A percentile compares a stretch with the other conserved stretches of the same genome.
Evolutionary conservation across 345 rosid species (phyloP).

Genomic region (Populus deltoides): DNA sequence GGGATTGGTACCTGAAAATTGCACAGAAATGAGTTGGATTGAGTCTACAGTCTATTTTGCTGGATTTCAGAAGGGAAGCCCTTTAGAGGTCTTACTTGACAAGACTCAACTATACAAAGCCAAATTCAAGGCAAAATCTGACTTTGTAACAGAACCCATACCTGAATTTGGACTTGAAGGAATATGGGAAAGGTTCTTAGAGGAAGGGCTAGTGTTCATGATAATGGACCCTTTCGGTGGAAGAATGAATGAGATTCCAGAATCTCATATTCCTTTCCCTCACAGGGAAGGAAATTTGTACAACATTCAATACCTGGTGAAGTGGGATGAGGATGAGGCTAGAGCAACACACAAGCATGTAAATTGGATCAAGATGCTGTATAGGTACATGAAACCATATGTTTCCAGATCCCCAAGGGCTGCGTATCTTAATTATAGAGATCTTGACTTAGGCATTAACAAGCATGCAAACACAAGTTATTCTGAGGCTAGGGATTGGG

Average conservation of each 20-base stretch:
- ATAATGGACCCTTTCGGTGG: conserved; percentile 29
- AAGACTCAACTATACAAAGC: conserved; percentile 20
- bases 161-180: conserved; percentile 13
- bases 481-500: conserved; percentile 20
- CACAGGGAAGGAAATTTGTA: conserved; percentile 22
- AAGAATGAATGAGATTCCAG: conserved; percentile 14
- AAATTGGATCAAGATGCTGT: conserved; percentile 13
- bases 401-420: conserved; percentile 23
- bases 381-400: conserved; percentile 13
- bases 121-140: conserved; percentile 23
- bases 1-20: conserved; percentile 10
- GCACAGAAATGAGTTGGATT: conserved; percentile 27
- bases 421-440: conserved; percentile 27
- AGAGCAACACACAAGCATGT: conserved; percentile 9
- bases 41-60: conserved; percentile 19
- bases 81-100: conserved; percentile 16
- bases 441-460: conserved; percentile 23
- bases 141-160: conserved; percentile 15
- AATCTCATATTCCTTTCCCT: conserved; percentile 21
- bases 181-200: conserved; percentile 4
- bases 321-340: conserved; percentile 14
- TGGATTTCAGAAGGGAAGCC: conserved; percentile 13
- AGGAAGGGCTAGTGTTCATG: conserved; percentile 10
- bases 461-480: conserved; percentile 5
- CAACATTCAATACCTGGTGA: conserved; percentile 25